Evolutionary conservation across 192 early-diverging fungal genomes (phyloP).

Genomic region (Linnemannia zychae): DNA sequence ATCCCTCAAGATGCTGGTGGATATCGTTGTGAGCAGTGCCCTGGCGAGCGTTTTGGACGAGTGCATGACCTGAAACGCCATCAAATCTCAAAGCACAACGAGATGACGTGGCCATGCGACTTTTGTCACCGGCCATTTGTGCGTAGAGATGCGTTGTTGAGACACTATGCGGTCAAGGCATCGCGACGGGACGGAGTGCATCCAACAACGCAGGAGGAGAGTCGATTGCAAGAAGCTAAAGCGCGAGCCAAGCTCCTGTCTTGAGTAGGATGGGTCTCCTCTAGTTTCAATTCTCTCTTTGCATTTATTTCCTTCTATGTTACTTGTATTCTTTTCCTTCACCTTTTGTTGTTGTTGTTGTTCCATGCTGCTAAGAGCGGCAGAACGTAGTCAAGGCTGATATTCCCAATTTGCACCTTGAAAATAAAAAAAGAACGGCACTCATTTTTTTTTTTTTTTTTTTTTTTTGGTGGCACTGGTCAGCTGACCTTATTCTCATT

Average conservation of each 20-base stretch:
- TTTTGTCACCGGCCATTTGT: constrained; percentile 56
- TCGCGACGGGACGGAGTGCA: constrained; percentile 45
- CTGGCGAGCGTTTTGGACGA: constrained; percentile 52
- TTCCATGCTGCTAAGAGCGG: neutral
- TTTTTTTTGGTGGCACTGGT: neutral
- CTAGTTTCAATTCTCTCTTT: neutral
- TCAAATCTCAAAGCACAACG: constrained; percentile 55
- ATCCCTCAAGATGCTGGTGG: constrained; percentile 22
- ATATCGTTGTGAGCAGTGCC: constrained; percentile 50
- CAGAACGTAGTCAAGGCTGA: neutral
- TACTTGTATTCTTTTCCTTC: neutral
- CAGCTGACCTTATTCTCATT: neutral
- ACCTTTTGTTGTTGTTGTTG: neutral
- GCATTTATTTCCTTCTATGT: neutral
- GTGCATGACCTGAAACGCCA: constrained; percentile 54
- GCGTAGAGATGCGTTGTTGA: constrained; percentile 40
- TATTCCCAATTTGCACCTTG: neutral
- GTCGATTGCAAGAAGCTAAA: constrained; percentile 45
- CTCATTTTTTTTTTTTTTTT: neutral
- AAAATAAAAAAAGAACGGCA: no score
- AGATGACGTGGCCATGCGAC: constrained; percentile 57
- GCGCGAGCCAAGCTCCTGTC: constrained; percentile 41
- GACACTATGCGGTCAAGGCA: constrained; percentile 53
- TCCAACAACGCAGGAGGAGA: constrained; percentile 40
- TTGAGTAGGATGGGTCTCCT: neutral